Percentiles rank a stretch among this genome's conserved stretches.
phyloP scores from a whole-genome alignment of 306 rosid genomes.

The Crataegus laevigata region DNA sequence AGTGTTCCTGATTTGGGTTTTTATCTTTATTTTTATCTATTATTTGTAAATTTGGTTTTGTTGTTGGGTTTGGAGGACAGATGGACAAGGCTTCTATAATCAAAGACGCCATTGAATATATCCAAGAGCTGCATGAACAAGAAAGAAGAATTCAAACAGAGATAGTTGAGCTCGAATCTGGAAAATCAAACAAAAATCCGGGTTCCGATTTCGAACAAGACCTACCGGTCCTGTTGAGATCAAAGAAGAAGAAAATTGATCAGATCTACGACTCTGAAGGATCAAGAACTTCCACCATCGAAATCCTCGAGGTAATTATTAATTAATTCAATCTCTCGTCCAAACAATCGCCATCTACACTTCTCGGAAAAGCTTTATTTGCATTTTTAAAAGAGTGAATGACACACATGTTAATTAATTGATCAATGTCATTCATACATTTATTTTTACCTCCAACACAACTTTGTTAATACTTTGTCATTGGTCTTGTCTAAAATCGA shows the following conservation, averaged over 20 bases:
- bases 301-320: slow-evolving; percentile 54
- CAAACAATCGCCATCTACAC: background rate
- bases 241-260: slow-evolving; percentile 71
- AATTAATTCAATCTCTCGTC: background rate
- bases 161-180: slow-evolving; percentile 68
- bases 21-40: background rate
- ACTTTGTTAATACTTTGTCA: too few relatives aligned
- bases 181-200: slow-evolving; percentile 35
- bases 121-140: slow-evolving; percentile 68
- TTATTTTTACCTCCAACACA: too few relatives aligned
- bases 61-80: slow-evolving; percentile 28
- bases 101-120: slow-evolving; percentile 85
- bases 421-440: too few relatives aligned
- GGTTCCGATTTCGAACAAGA: slow-evolving; percentile 36
- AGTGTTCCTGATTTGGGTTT: background rate
- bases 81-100: slow-evolving; percentile 98
- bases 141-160: slow-evolving; percentile 65
- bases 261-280: slow-evolving; percentile 28
- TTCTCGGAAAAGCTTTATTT: background rate
- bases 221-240: slow-evolving; percentile 47
- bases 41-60: background rate
- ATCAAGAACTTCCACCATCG: slow-evolving; percentile 56
- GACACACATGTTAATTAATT: background rate
- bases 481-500: too few relatives aligned
- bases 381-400: background rate